A percentile compares a stretch with the other conserved stretches of the same genome.
Conservation (phyloP, 345 rosid species). For the Microcos paniculata region DNA sequence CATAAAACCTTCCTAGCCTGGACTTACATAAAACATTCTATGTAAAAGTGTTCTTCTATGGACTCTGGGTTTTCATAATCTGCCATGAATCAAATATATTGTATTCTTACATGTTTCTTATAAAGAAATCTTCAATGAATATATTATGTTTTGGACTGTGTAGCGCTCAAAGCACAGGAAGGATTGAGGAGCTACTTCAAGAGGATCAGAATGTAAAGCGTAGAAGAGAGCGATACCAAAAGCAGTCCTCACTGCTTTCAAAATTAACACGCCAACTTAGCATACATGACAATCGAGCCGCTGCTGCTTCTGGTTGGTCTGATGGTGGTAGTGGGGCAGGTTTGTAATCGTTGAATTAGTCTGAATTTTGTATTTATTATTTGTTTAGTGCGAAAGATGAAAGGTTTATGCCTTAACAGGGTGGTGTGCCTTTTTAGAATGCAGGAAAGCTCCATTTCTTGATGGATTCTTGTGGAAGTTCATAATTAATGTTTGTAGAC, state of each 20-base stretch:
- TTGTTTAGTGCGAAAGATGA: neutral
- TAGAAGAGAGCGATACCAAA: slow-evolving; percentile 73
- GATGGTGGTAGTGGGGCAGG: slow-evolving; percentile 54
- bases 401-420: neutral
- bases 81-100: neutral
- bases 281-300: slow-evolving; percentile 82
- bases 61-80: neutral
- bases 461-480: neutral
- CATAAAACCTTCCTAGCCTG: neutral
- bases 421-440: neutral
- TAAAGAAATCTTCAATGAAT: neutral
- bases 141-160: slow-evolving; percentile 3
- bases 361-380: neutral
- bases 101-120: neutral
- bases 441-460: neutral
- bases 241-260: slow-evolving; percentile 80
- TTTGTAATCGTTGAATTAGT: slow-evolving; percentile 8
- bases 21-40: neutral
- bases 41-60: neutral
- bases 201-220: slow-evolving; percentile 88
- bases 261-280: slow-evolving; percentile 82
- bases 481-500: neutral
- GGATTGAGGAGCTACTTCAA: slow-evolving; percentile 84
- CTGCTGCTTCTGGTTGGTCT: slow-evolving; percentile 83
- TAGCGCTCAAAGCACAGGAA: slow-evolving; percentile 71